Evolutionary conservation across 1,139 yeast species (phyloP), one percentile per base, ranked within the genome.

Genomic region (Meyerozyma athensensis): DNA sequence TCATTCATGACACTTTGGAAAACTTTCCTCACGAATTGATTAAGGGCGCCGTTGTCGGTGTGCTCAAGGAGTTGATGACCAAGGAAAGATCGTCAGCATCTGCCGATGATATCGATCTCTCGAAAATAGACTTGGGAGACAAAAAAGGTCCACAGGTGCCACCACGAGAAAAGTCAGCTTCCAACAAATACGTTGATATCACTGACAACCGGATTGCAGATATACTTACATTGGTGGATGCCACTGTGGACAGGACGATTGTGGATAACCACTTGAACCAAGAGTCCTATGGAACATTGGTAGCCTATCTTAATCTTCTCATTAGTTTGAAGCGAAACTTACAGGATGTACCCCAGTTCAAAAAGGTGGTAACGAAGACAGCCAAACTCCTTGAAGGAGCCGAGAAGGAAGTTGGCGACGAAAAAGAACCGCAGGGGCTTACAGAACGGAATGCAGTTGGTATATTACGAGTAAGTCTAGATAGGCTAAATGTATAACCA

Each of bases 1-100:
- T 83, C 50, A 64, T 86, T 16, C 53, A 69, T 30, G 92, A 86
- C 53, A 73, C 92, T 0, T 65, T 90, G 41, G 62, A 67, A 24
- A 68, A 74, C 40, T 86, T 95, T 52, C 95, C 96, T 2, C 80
- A 69, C 54, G 76, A 71, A 31, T 68, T 70, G 33, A 74, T 77
- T 17, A 78, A 79, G 46, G 70, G 79, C 19, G 77, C 78, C 3
- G 62, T 81, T 36, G 70, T 86, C 12, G 77, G 81, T 3, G 75
- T 86, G 19, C 68, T 86, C 48, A 87, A 84, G 54, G 85, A 80
- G 45, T 65, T 86, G 42, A 60, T 77, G 46, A 55, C 68, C 20
- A 61, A 68, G 43, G 49, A 48, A 9, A 60, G 47, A 35, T 39
- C 42, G 41, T 33, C 42, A 39, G 33, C 48, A n/a, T 38, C 47